These are phyloP conservation scores for Ustilago cynodontis DNA, from an alignment of 1,284 basidiomycete species.

Conservation along the genomic window DNA sequence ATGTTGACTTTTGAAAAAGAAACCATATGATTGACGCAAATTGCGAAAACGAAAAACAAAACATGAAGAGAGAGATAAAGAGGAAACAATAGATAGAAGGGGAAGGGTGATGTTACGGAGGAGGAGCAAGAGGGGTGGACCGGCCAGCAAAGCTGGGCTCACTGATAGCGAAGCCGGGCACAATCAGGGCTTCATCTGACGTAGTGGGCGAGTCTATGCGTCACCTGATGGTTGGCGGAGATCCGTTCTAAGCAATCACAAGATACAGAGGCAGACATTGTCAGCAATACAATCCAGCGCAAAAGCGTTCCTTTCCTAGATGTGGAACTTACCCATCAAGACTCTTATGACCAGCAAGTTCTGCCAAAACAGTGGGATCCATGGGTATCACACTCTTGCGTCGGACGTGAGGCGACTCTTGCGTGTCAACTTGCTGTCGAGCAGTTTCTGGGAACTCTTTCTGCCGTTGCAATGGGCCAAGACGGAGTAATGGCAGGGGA, in stretches of 20 bases:
- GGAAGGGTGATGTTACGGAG: neutral
- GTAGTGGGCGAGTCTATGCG: conserved; percentile 22
- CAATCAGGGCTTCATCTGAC: neutral
- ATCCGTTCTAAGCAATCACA: conserved; percentile 21
- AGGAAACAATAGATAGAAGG: neutral
- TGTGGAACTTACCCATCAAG: conserved; percentile 44
- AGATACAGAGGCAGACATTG: neutral
- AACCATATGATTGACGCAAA: conserved; percentile 11
- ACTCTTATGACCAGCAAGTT: conserved; percentile 69
- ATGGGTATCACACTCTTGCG: conserved; percentile 71
- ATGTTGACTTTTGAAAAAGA: conserved; percentile 2
- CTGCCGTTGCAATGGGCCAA: conserved; percentile 9
- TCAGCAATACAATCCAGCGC: neutral
- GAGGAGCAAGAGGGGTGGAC: neutral
- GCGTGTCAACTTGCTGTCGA: conserved; percentile 48
- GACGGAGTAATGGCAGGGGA: neutral
- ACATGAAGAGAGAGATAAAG: neutral
- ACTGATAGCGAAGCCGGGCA: neutral
- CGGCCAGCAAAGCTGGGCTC: neutral
- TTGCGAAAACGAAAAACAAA: conserved; percentile 2
- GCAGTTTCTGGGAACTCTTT: conserved; percentile 58
- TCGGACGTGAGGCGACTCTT: conserved; percentile 59
- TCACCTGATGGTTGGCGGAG: conserved; percentile 35
- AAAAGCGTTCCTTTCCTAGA: neutral
- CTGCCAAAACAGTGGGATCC: conserved; percentile 69